Evolutionary conservation across 1,139 yeast species (phyloP).

Genomic region (Taphrina wiesneri): DNA sequence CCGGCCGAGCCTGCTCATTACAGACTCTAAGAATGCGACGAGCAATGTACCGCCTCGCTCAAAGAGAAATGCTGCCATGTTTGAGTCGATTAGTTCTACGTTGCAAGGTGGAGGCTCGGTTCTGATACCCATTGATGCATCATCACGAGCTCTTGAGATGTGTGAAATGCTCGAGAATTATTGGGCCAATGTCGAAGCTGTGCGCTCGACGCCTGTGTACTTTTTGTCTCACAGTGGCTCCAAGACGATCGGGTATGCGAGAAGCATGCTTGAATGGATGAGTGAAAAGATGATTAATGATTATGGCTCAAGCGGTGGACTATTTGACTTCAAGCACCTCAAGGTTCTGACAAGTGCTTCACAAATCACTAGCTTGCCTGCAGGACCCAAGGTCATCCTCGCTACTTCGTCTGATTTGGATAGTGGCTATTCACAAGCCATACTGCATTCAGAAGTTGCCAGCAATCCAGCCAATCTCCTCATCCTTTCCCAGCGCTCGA

Average conservation of each 20-base stretch:
- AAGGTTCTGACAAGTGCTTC: conserved; percentile 56
- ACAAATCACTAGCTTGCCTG: conserved; percentile 58
- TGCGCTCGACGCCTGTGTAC: conserved; percentile 62
- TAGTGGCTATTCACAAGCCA: conserved; percentile 58
- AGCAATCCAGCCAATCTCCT: conserved; percentile 20
- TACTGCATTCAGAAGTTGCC: conserved; percentile 34
- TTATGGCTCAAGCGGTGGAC: conserved; percentile 75
- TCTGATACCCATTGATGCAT: conserved; percentile 77
- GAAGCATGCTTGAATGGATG: conserved; percentile 95
- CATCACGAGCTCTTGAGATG: conserved; percentile 79
- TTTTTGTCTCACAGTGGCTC: conserved; percentile 77
- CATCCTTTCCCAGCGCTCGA: conserved; percentile 62
- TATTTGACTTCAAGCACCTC: conserved; percentile 61
- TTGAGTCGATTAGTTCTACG: conserved; percentile 66
- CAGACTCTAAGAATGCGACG: conserved; percentile 59
- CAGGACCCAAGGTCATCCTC: conserved; percentile 75
- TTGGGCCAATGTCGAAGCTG: conserved; percentile 54
- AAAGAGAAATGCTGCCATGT: conserved; percentile 58
- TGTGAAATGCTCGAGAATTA: conserved; percentile 67
- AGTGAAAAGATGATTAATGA: conserved; percentile 72
- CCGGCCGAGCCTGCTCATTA: conserved; percentile 82
- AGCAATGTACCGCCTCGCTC: conserved; percentile 49
- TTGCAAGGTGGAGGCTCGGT: conserved; percentile 74
- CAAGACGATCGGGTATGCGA: conserved; percentile 75
- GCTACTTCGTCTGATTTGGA: conserved; percentile 73